Conservation (phyloP, 2,329 filamentous ascomycete genomes). For the Geosmithia flava region DNA sequence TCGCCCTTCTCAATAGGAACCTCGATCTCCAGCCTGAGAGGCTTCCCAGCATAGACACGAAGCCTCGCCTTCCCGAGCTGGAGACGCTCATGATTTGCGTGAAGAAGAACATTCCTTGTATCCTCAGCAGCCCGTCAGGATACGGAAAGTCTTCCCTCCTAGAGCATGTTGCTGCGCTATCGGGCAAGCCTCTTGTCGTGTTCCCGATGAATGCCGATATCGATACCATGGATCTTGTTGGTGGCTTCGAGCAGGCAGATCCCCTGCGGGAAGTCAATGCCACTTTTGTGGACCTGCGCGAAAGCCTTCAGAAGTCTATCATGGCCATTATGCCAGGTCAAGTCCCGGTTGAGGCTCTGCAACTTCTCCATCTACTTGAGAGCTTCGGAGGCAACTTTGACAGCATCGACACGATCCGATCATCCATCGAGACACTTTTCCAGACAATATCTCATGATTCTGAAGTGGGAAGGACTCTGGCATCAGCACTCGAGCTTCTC, state of each 20-base stretch:
- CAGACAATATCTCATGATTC: conserved; percentile 27
- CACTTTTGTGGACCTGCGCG: conserved; percentile 33
- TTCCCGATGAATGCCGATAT: conserved; percentile 91
- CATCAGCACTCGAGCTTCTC: conserved; percentile 35
- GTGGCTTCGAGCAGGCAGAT: conserved; percentile 92
- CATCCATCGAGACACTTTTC: conserved; percentile 25
- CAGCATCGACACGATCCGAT: conserved; percentile 22
- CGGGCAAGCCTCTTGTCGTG: conserved; percentile 64
- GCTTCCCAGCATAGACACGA: conserved; percentile 36
- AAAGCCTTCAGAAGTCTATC: conserved; percentile 37
- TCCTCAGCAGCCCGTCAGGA: conserved; percentile 75
- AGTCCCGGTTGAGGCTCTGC: conserved; percentile 32
- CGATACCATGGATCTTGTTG: conserved; percentile 93
- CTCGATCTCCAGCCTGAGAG: conserved; percentile 34
- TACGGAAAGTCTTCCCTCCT: conserved; percentile 78
- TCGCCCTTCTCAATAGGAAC: conserved; percentile 58
- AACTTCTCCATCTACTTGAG: conserved; percentile 38
- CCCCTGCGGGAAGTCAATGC: conserved; percentile 58
- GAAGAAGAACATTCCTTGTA: conserved; percentile 76
- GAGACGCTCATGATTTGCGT: conserved; percentile 84
- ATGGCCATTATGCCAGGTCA: conserved; percentile 33
- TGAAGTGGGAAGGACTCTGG: conserved; percentile 32
- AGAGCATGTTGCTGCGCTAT: conserved; percentile 65
- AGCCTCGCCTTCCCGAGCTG: conserved; percentile 54
- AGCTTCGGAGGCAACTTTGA: conserved; percentile 22